Evolutionary conservation across 768 basidiomycete species (phyloP).

Genomic region (Piloderma croceum): DNA sequence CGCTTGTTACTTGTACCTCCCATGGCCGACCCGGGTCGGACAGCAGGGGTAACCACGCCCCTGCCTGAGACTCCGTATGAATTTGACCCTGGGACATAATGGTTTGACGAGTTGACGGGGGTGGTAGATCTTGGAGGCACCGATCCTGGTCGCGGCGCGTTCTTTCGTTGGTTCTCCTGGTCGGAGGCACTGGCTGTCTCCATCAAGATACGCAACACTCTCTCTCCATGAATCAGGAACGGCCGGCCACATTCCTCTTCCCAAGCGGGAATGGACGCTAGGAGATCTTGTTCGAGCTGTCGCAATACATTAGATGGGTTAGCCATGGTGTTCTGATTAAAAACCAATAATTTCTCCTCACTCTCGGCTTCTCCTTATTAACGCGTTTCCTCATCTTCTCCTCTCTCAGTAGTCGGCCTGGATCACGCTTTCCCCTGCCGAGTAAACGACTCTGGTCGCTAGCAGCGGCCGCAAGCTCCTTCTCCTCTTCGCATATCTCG

Average conservation of each 20-base stretch:
- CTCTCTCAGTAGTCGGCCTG: slow-evolving; percentile 82
- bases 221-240: slow-evolving; percentile 82
- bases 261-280: slow-evolving; percentile 77
- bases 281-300: slow-evolving; percentile 85
- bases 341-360: slow-evolving; percentile 33
- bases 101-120: slow-evolving; percentile 31
- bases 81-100: slow-evolving; percentile 26
- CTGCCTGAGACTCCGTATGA: slow-evolving; percentile 18
- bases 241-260: slow-evolving; percentile 66
- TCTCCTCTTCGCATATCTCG: slow-evolving; percentile 84
- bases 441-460: slow-evolving; percentile 77
- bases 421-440: slow-evolving; percentile 76
- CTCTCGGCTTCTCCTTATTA: slow-evolving; percentile 86
- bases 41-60: slow-evolving; percentile 54
- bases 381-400: slow-evolving; percentile 98
- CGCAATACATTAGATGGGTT: slow-evolving; percentile 1
- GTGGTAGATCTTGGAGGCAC: slow-evolving; percentile 61
- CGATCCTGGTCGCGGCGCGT: slow-evolving; percentile 44
- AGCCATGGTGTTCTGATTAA: not conserved
- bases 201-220: slow-evolving; percentile 74
- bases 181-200: slow-evolving; percentile 64
- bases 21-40: slow-evolving; percentile 47
- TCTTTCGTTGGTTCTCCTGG: slow-evolving; percentile 74
- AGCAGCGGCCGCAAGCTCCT: slow-evolving; percentile 76
- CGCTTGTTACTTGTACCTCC: too few relatives aligned